phyloP scores from a whole-genome alignment of 148 eudicot genomes.

The Spergularia marina region DNA sequence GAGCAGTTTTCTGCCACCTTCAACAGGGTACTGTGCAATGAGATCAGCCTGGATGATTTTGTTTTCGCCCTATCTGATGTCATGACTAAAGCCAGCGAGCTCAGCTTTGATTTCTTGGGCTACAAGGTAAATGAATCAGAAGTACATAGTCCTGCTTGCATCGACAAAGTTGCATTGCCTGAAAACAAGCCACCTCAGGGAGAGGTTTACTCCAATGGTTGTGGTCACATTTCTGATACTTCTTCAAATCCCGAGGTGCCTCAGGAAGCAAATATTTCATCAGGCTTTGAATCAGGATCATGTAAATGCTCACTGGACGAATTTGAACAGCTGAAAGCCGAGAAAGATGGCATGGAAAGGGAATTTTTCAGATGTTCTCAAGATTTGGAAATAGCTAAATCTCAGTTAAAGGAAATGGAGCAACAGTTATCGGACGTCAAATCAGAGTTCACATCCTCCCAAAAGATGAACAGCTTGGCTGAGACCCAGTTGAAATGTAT shows the following conservation, averaged over 20 bases:
- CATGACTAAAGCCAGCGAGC: conserved; percentile 53
- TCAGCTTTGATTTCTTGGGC: conserved; percentile 53
- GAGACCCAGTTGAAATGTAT: conserved; percentile 98
- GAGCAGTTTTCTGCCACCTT: conserved; percentile 53
- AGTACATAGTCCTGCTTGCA: conserved; percentile 69
- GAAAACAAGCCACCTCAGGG: conserved; percentile 60
- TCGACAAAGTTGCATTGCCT: conserved; percentile 88
- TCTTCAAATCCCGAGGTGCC: conserved; percentile 82
- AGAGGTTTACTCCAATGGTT: conserved; percentile 50
- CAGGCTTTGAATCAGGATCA: conserved; percentile 48
- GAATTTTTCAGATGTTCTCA: conserved; percentile 61
- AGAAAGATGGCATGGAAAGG: conserved; percentile 52
- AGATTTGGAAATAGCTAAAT: conserved; percentile 54
- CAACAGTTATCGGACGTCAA: conserved; percentile 61
- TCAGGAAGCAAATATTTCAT: conserved; percentile 68
- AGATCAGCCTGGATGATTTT: conserved; percentile 48
- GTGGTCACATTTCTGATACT: conserved; percentile 61
- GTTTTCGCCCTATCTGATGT: conserved; percentile 69
- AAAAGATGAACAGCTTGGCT: conserved; percentile 68
- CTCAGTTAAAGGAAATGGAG: conserved; percentile 64
- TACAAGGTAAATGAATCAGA: conserved; percentile 58
- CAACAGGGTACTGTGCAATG: conserved; percentile 43
- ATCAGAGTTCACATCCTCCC: conserved; percentile 63
- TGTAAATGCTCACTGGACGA: conserved; percentile 67
- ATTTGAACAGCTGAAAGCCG: conserved; percentile 64